These are phyloP conservation scores for Salvia sclarea DNA, from an alignment of 305 asterid species.

Conservation along the genomic window DNA sequence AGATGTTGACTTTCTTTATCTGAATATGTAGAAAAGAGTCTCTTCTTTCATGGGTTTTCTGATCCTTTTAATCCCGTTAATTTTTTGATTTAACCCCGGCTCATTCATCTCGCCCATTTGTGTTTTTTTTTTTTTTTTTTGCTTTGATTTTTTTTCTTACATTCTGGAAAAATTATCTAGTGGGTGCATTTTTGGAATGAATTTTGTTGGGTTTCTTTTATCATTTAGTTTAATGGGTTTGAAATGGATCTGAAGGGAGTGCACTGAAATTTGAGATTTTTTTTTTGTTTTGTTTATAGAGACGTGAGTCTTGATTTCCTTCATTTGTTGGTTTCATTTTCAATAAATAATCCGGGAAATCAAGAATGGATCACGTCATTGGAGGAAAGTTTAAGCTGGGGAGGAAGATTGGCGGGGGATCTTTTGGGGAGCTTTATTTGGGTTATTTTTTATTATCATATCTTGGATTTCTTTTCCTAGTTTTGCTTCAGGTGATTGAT, in stretches of 20 bases:
- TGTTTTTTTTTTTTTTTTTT: background rate
- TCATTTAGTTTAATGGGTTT: constrained; percentile 27
- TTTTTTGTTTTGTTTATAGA: constrained; percentile 20
- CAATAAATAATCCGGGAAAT: constrained; percentile 19
- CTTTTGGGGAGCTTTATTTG: constrained; percentile 90
- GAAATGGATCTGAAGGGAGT: constrained; percentile 39
- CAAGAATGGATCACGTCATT: constrained; percentile 76
- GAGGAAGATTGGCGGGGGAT: constrained; percentile 94
- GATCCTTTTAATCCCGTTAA: constrained; percentile 29
- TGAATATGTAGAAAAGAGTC: constrained; percentile 22
- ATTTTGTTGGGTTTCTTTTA: constrained; percentile 21
- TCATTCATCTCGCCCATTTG: constrained; percentile 16
- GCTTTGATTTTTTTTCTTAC: background rate
- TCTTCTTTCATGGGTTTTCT: constrained; percentile 26
- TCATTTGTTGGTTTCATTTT: constrained; percentile 29
- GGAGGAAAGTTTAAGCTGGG: constrained; percentile 90
- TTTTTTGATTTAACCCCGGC: constrained; percentile 24
- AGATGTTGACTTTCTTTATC: constrained; percentile 42
- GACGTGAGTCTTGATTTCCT: constrained; percentile 29
- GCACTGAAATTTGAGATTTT: constrained; percentile 32
- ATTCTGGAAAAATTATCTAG: constrained; percentile 7
- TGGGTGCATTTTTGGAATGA: constrained; percentile 26
- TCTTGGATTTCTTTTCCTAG: background rate
- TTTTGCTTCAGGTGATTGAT: background rate
- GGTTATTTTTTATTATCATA: constrained; percentile 45